Conservation (phyloP, 257 asterid genomes). For the Solanum lignicaule region DNA sequence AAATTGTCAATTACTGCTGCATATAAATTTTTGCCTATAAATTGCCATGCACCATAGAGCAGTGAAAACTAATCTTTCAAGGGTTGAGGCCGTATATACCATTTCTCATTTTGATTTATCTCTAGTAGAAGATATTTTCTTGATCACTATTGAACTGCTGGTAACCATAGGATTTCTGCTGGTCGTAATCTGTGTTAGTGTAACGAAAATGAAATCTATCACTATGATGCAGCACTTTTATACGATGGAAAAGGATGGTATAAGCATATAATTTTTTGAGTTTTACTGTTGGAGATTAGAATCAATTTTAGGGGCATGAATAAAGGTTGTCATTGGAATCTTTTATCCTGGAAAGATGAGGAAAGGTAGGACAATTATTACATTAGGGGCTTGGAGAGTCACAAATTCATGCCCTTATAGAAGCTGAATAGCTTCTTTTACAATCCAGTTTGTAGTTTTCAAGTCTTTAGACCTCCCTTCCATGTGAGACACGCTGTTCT, state of each 20-base stretch:
- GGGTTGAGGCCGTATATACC: neutral
- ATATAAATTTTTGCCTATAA: neutral
- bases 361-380: conserved; percentile 1
- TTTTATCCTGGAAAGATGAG: conserved; percentile 21
- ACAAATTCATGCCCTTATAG: conserved; percentile 23
- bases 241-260: neutral
- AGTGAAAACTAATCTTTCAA: neutral
- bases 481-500: neutral
- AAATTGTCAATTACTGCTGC: neutral
- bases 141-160: neutral
- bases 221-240: neutral
- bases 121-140: neutral
- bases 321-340: conserved; percentile 12
- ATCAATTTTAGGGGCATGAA: neutral
- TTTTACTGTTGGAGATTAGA: neutral
- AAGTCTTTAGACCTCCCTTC: conserved; percentile 21
- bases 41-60: neutral
- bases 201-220: neutral
- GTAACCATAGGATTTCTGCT: neutral
- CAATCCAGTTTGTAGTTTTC: conserved; percentile 25
- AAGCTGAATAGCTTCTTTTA: conserved; percentile 18
- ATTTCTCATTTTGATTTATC: neutral
- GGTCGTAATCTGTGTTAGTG: neutral
- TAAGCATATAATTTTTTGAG: neutral
- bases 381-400: too few species aligned